A percentile compares a stretch with the other conserved stretches of the same genome.
These are phyloP conservation scores for Pestalotiopsis sp. DNA, from an alignment of 2,329 filamentous ascomycete genomes.

Conservation along the genomic window DNA sequence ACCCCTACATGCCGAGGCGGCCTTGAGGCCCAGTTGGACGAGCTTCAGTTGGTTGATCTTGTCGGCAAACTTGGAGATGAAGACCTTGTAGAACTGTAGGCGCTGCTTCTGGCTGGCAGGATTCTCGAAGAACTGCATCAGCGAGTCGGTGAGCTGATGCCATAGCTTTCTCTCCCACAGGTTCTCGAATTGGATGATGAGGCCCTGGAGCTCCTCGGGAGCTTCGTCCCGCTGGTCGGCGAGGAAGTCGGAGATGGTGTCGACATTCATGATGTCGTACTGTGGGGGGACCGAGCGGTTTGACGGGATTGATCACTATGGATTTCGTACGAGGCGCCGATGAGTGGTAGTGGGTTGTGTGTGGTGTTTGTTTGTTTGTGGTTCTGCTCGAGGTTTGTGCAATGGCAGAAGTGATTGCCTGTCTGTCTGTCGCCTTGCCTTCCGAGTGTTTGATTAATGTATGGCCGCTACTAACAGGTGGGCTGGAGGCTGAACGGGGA, in stretches of 20 bases:
- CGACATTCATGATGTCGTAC: conserved; percentile 69
- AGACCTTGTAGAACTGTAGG: conserved; percentile 88
- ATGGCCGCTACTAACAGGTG: conserved; percentile 14
- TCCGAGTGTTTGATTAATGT: conserved; percentile 2
- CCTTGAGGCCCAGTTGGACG: conserved; percentile 85
- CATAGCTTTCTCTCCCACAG: conserved; percentile 98
- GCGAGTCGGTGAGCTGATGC: conserved; percentile 93
- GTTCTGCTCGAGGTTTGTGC: conserved; percentile 2
- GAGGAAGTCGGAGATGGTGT: conserved; percentile 90
- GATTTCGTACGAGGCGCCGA: background rate
- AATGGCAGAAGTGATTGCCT: conserved; percentile 8
- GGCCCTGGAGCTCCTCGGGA: conserved; percentile 83
- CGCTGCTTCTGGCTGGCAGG: conserved; percentile 81
- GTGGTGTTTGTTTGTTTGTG: background rate
- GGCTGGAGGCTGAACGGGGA: conserved; percentile 12
- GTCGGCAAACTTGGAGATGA: conserved; percentile 94
- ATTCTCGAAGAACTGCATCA: conserved; percentile 86
- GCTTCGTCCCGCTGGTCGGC: conserved; percentile 86
- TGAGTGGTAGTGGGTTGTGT: background rate
- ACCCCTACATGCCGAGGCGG: conserved; percentile 84
- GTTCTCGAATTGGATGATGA: conserved; percentile 91
- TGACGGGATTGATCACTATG: background rate
- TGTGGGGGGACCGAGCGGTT: background rate
- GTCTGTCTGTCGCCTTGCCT: background rate
- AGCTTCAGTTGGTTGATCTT: conserved; percentile 99